Percentiles rank a stretch among this genome's conserved stretches.
Evolutionary conservation across 495 filamentous ascomycete species (phyloP).

Genomic region (Aspergillus kassunensis): DNA sequence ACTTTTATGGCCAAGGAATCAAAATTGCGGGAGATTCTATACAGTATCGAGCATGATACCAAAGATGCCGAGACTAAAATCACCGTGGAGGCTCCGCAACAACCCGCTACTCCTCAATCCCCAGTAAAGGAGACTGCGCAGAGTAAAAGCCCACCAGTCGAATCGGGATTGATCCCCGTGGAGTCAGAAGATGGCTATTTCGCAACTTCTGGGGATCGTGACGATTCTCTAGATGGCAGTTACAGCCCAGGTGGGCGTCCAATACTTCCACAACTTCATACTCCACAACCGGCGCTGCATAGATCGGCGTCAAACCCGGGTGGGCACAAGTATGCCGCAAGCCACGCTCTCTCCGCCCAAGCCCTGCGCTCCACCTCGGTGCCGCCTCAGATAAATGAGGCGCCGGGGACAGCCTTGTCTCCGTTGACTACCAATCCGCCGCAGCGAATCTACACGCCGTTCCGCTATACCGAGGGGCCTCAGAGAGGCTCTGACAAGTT

Average conservation of each 20-base stretch:
- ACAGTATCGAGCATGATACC: conserved; percentile 41
- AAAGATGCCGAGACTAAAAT: conserved; percentile 9
- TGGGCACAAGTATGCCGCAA: conserved; percentile 14
- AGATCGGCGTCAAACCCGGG: conserved; percentile 21
- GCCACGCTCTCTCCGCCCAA: background rate
- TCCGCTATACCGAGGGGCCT: conserved; percentile 45
- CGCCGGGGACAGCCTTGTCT: conserved; percentile 22
- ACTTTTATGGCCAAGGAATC: conserved; percentile 49
- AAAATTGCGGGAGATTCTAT: conserved; percentile 49
- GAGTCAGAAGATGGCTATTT: conserved; percentile 21
- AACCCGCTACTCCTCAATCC: conserved; percentile 7
- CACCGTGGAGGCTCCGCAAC: conserved; percentile 7
- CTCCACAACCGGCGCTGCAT: conserved; percentile 13
- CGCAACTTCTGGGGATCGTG: conserved; percentile 11
- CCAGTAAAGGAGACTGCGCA: conserved; percentile 14
- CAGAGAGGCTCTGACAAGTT: conserved; percentile 44
- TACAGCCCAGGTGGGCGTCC: conserved; percentile 52
- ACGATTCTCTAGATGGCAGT: conserved; percentile 28
- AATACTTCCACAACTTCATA: conserved; percentile 24
- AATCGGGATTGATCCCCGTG: conserved; percentile 38
- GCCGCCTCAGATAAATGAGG: conserved; percentile 21
- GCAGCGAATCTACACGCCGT: conserved; percentile 44
- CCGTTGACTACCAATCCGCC: conserved; percentile 39
- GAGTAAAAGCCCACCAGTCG: conserved; percentile 14
- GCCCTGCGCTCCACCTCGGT: conserved; percentile 24